These are phyloP conservation scores for Aspergillus intermedius DNA, from an alignment of 2,329 filamentous ascomycete species.

Conservation along the genomic window DNA sequence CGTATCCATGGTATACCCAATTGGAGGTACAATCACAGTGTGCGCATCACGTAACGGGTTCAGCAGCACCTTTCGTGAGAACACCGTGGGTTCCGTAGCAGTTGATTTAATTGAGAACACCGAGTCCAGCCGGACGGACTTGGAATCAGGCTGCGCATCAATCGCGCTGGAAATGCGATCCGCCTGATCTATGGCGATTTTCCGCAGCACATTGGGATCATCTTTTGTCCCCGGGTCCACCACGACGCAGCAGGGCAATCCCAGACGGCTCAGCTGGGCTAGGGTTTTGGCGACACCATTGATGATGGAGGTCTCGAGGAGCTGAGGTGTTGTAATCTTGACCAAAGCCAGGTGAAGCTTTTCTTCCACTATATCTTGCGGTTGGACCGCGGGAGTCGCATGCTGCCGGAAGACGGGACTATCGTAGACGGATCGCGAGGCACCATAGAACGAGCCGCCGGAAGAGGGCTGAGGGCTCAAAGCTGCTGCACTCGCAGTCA, in stretches of 20 bases:
- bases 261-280: conserved; percentile 73
- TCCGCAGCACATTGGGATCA: conserved; percentile 31
- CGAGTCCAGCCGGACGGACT: conserved; percentile 62
- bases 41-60: conserved; percentile 61
- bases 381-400: conserved; percentile 35
- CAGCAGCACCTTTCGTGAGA: conserved; percentile 51
- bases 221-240: conserved; percentile 59
- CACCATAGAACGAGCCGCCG: conserved; percentile 54
- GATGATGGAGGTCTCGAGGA: conserved; percentile 61
- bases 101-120: conserved; percentile 37
- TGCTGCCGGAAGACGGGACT: conserved; percentile 56
- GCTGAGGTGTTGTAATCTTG: conserved; percentile 70
- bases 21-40: conserved; percentile 62
- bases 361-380: conserved; percentile 40
- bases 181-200: conserved; percentile 55
- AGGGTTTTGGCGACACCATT: conserved; percentile 75
- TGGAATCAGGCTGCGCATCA: conserved; percentile 60
- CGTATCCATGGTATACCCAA: conserved; percentile 52
- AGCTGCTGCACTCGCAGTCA: conserved; percentile 7
- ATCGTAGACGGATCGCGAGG: conserved; percentile 51
- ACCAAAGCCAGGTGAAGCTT: conserved; percentile 73
- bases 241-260: conserved; percentile 74
- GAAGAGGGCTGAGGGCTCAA: conserved; percentile 48
- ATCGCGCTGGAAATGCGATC: conserved; percentile 69
- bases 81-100: conserved; percentile 26